A percentile compares a stretch with the other conserved stretches of the same genome.
Conservation (phyloP, 2,329 filamentous ascomycete genomes). For the Colletotrichum paranaense region DNA sequence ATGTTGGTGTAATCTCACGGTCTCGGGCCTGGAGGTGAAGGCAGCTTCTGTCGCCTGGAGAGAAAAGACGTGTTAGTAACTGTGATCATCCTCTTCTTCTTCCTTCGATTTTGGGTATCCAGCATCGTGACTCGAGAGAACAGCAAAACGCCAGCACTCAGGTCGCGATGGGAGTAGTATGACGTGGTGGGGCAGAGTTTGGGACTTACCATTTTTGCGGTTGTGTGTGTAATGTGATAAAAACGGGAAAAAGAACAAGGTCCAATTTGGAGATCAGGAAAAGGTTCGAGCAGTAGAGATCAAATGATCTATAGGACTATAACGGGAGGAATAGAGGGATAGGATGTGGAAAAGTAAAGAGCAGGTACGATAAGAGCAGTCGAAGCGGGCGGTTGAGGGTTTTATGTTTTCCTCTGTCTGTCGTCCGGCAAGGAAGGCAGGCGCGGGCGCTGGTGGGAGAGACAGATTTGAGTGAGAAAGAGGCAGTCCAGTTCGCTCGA, state of each 20-base stretch:
- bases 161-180: not conserved
- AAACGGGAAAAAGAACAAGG: slow-evolving; percentile 7
- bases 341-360: slow-evolving; percentile 2
- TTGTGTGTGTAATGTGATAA: slow-evolving; percentile 22
- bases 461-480: slow-evolving; percentile 3
- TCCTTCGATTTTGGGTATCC: not conserved
- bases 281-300: slow-evolving; percentile 4
- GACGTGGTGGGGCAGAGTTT: not conserved
- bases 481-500: slow-evolving; percentile 4
- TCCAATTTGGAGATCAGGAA: not conserved
- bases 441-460: slow-evolving; percentile 18
- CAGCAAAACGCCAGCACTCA: not conserved
- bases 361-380: slow-evolving; percentile 14
- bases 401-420: slow-evolving; percentile 36
- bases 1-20: slow-evolving; percentile 41
- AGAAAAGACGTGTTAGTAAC: slow-evolving; percentile 33
- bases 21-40: slow-evolving; percentile 47
- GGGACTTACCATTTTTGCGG: slow-evolving; percentile 40
- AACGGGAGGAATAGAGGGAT: slow-evolving; percentile 8
- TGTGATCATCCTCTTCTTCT: not conserved
- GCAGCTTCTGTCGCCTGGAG: slow-evolving; percentile 43
- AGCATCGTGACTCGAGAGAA: not conserved
- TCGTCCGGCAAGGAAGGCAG: slow-evolving; percentile 1
- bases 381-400: slow-evolving; percentile 36
- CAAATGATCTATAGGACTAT: slow-evolving; percentile 12